A percentile compares a stretch with the other conserved stretches of the same genome.
Conservation (phyloP, 139 green algal genomes). For the Chlorella sorokiniana region DNA sequence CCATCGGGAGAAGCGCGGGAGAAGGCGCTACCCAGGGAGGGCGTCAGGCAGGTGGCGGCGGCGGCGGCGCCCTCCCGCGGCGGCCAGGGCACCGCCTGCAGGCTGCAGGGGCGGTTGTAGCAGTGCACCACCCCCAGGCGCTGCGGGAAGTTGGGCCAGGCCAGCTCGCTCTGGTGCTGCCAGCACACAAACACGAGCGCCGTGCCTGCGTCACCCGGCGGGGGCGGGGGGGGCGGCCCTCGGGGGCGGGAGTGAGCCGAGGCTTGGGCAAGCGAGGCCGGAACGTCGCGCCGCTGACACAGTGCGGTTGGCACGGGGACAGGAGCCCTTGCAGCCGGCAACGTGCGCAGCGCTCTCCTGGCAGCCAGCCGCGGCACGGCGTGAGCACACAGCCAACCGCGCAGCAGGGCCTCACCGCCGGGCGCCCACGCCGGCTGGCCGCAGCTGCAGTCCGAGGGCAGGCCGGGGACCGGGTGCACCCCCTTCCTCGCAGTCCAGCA, state of each 20-base stretch:
- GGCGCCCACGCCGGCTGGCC: constrained; percentile 81
- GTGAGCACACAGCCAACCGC: no score
- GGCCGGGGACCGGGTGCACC: constrained; percentile 44
- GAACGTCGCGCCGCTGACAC: no score
- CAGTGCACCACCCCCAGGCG: constrained; percentile 89
- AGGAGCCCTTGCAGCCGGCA: no score
- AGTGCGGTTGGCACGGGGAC: neutral
- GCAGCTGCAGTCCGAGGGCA: constrained; percentile 48
- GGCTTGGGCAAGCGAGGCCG: no score
- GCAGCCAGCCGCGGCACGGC: no score
- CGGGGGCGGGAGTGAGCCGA: no score
- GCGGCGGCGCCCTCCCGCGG: neutral
- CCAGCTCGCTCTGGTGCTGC: constrained; percentile 51
- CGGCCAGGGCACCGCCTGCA: constrained; percentile 56
- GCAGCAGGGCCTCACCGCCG: constrained; percentile 28
- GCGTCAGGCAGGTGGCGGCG: constrained; percentile 5
- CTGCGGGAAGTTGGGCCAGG: constrained; percentile 64
- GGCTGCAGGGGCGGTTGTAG: constrained; percentile 79
- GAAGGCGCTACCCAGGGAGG: constrained; percentile 48
- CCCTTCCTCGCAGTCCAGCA: constrained; percentile 58
- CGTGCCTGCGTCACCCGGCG: constrained; percentile 48
- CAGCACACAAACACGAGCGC: constrained; percentile 80
- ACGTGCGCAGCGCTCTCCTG: no score
- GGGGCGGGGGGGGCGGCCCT: no score
- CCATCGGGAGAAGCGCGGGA: constrained; percentile 73